Evolutionary conservation across 352 stramenopile genomes (phyloP).

Genomic region (Phytopythium chamaehyphon): DNA sequence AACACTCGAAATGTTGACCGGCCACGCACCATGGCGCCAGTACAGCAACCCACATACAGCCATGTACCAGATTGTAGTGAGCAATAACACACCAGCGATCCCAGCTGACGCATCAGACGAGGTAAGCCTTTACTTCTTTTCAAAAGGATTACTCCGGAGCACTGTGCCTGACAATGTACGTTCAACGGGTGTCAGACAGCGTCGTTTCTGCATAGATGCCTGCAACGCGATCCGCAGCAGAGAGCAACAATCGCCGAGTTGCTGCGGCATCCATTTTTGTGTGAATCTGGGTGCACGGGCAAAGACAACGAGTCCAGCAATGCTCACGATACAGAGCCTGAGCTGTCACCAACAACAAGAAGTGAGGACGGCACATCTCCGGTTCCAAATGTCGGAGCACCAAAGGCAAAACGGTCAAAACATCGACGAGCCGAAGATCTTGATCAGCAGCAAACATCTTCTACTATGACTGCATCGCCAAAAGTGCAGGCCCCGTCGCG

Average conservation of each 20-base stretch:
- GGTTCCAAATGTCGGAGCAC: background rate
- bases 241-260: constrained; percentile 86
- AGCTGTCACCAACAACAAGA: constrained; percentile 6
- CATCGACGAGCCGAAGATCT: background rate
- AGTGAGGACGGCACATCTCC: background rate
- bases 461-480: constrained; percentile 3
- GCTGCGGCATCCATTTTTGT: constrained; percentile 90
- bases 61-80: constrained; percentile 89
- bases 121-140: constrained; percentile 16
- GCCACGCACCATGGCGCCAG: constrained; percentile 83
- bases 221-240: constrained; percentile 63
- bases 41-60: constrained; percentile 87
- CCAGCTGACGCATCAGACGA: constrained; percentile 49
- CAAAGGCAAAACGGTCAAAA: background rate
- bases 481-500: constrained; percentile 9
- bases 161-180: no score
- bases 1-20: constrained; percentile 92
- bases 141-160: no score
- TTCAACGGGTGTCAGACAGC: constrained; percentile 21
- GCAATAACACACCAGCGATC: constrained; percentile 58
- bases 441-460: background rate
- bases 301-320: constrained; percentile 8
- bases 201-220: constrained; percentile 53
- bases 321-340: constrained; percentile 10
- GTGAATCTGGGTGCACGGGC: constrained; percentile 5